Conservation (phyloP, 176 grass and related monocot species). For the Poa annua region DNA sequence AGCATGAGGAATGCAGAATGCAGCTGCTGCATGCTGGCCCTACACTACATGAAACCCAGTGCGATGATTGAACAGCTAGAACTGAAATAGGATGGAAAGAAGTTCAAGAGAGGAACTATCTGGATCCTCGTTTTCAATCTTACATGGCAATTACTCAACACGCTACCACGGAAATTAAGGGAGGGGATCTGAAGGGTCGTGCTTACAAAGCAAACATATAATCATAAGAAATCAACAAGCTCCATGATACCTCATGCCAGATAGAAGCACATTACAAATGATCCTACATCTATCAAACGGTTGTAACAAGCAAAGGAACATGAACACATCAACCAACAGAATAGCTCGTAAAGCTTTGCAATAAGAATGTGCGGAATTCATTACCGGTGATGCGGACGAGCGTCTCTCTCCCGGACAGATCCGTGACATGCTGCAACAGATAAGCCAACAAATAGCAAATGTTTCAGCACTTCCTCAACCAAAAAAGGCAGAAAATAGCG, state of each 20-base stretch:
- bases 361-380: neutral
- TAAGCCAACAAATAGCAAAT: neutral
- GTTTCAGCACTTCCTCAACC: neutral
- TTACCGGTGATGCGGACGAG: slow-evolving; percentile 92
- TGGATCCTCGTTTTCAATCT: slow-evolving; percentile 45
- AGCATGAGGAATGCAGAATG: slow-evolving; percentile 38
- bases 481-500: neutral
- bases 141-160: slow-evolving; percentile 83
- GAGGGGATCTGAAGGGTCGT: slow-evolving; percentile 86
- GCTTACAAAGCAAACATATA: slow-evolving; percentile 25
- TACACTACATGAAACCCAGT: slow-evolving; percentile 25
- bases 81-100: slow-evolving; percentile 49
- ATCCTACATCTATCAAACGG: neutral
- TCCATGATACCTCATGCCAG: neutral
- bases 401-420: slow-evolving; percentile 88
- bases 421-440: slow-evolving; percentile 80
- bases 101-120: slow-evolving; percentile 60
- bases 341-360: neutral
- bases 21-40: neutral
- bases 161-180: slow-evolving; percentile 59
- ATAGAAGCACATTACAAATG: neutral
- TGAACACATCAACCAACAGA: neutral
- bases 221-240: neutral
- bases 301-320: neutral
- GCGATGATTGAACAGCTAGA: slow-evolving; percentile 16